Base-by-base conservation (phyloP, 1,139 yeast genomes). In the Yamadazyma mexicana region DNA sequence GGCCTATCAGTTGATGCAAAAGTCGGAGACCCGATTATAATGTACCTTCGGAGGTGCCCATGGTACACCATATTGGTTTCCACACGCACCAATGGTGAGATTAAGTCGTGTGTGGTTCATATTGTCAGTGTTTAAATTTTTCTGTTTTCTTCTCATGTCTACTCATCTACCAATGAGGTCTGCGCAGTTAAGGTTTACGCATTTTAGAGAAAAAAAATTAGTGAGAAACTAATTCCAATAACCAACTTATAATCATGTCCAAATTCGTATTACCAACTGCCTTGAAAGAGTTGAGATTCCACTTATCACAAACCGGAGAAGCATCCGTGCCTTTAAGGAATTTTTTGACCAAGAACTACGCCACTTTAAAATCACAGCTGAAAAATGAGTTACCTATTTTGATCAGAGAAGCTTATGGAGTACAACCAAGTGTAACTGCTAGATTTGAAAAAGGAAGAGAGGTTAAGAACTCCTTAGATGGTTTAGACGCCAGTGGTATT, bases 261-360 rank as follows among this genome's bases (percentile, higher is more conserved):
- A 81, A 77, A 59, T 75, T 75, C 57, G 74, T 75, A 36, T 69
- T 84, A 46, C 87, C 91, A 33, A 67, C 69, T 44, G 77, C 86
- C 20, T 75, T 86, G 50, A 84, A 75, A 59, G 94, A 86, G 68
- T 73, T 86, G 56, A 78, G 95, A 62, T 84, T 86, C 64, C 87
- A 85, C 56, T 74, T 86, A 49, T 82, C 88, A 38, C 94, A 85
- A 63, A 76, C 86, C 22, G 87, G 87, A 25, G 79, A 80, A 48
- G 80, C 87, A 9, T 78, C 89, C 20, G 70, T 73, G 18, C 81
- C 86, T 20, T 71, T 83, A 54, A 75, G 87, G 61, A 64, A 75
- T 31, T 86, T 83, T 56, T 71, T 85, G 53, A 63, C 76, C 43
- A 69, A 75, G 45, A 72, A 81, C 61, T 86, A 85, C 61, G 78